These are phyloP conservation scores for Tylopilus sp. DNA, from an alignment of 768 basidiomycete genomes.

Conservation along the genomic window DNA sequence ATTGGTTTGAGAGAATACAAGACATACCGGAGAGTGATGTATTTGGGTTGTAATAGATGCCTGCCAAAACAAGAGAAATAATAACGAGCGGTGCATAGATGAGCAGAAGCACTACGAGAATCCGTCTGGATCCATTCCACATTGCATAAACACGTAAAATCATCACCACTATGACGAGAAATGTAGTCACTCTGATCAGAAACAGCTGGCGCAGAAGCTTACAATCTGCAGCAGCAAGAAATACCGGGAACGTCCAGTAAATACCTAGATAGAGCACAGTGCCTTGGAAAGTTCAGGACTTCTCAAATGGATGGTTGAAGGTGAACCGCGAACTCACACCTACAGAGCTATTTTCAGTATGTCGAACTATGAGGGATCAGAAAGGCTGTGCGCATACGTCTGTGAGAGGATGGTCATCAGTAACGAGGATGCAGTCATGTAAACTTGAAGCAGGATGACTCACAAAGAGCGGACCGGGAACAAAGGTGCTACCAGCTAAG, in stretches of 20 bases:
- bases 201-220: not conserved
- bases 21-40: constrained; percentile 3
- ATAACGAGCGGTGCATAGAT: not conserved
- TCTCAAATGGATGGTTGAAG: too few relatives aligned
- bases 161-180: constrained; percentile 14
- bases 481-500: constrained; percentile 2
- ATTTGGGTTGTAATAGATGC: not conserved
- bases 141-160: constrained; percentile 17
- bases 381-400: constrained; percentile 8
- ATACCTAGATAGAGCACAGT: not conserved
- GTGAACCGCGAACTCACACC: constrained; percentile 3
- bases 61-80: not conserved
- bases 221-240: constrained; percentile 16
- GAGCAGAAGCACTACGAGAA: constrained; percentile 5
- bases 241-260: constrained; percentile 11
- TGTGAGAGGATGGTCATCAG: not conserved
- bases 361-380: not conserved
- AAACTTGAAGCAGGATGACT: not conserved
- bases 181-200: not conserved
- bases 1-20: not conserved
- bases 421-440: too few relatives aligned
- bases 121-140: constrained; percentile 6
- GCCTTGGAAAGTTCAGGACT: not conserved
- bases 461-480: constrained; percentile 6
- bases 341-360: not conserved